phyloP scores from a whole-genome alignment of 148 eudicot genomes.

The Cornus kousa region DNA sequence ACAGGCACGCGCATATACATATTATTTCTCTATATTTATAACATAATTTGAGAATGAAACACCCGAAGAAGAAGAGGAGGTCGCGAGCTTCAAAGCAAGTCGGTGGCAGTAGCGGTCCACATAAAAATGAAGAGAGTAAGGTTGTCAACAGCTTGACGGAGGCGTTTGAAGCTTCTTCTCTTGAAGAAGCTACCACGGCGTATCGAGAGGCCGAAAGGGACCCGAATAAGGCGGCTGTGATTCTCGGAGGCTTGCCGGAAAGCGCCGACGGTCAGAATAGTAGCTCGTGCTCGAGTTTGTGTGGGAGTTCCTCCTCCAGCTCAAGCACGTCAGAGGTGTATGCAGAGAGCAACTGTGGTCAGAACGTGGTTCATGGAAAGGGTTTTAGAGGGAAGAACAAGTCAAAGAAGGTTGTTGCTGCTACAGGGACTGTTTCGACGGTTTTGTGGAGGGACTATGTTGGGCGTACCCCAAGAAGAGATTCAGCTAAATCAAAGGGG shows the following conservation, averaged over 20 bases:
- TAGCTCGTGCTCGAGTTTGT: conserved; percentile 54
- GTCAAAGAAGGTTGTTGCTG: conserved; percentile 64
- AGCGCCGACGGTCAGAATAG: conserved; percentile 28
- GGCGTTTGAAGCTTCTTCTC: conserved; percentile 57
- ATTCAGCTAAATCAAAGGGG: conserved; percentile 29
- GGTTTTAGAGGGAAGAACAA: conserved; percentile 32
- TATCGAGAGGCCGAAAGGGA: conserved; percentile 58
- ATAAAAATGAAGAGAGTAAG: conserved; percentile 26
- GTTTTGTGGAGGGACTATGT: conserved; percentile 72
- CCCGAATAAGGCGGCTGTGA: conserved; percentile 58
- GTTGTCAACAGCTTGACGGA: conserved; percentile 43
- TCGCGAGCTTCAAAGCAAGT: conserved; percentile 28
- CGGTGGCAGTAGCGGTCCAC: not conserved
- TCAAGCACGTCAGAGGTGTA: conserved; percentile 34
- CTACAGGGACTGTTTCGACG: conserved; percentile 66
- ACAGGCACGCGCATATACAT: not conserved
- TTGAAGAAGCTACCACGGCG: conserved; percentile 59
- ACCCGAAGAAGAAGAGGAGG: conserved; percentile 58
- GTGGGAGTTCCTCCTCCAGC: conserved; percentile 24
- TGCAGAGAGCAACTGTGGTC: conserved; percentile 16
- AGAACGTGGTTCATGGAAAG: conserved; percentile 18
- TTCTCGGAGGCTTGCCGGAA: conserved; percentile 36
- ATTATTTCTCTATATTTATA: not conserved
- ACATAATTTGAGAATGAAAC: conserved; percentile 39
- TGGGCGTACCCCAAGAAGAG: conserved; percentile 39